Evolutionary conservation across 1,139 yeast species (phyloP).

Genomic region (Trichomonascaceae sp.): DNA sequence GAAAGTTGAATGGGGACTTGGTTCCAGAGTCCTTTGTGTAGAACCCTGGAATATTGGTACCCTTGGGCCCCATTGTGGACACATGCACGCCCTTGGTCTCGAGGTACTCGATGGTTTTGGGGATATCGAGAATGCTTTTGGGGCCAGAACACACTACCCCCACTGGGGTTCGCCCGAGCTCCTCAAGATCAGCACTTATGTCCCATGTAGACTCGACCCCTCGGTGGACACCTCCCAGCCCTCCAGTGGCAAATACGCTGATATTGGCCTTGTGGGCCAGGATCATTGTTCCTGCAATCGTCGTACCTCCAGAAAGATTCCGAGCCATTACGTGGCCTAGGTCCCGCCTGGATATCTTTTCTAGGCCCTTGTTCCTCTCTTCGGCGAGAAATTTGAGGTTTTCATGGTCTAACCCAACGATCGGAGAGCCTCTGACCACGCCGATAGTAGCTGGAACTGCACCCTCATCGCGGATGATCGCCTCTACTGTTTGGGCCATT

Average conservation of each 20-base stretch:
- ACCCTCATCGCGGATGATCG: slow-evolving; percentile 44
- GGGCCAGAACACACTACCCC: slow-evolving; percentile 91
- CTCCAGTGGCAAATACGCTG: slow-evolving; percentile 84
- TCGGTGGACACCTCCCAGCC: slow-evolving; percentile 84
- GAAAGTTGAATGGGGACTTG: slow-evolving; percentile 52
- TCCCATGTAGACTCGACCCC: slow-evolving; percentile 69
- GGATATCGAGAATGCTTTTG: slow-evolving; percentile 70
- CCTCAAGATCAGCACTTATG: slow-evolving; percentile 78
- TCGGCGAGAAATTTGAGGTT: slow-evolving; percentile 36
- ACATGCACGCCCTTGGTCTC: slow-evolving; percentile 74
- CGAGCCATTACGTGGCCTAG: slow-evolving; percentile 61
- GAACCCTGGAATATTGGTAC: slow-evolving; percentile 69
- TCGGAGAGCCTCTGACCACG: slow-evolving; percentile 56
- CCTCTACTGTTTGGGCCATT: slow-evolving; percentile 63
- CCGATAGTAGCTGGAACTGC: slow-evolving; percentile 84
- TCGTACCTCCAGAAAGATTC: slow-evolving; percentile 66
- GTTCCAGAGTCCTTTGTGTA: slow-evolving; percentile 69
- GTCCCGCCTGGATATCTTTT: slow-evolving; percentile 72
- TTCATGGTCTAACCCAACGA: slow-evolving; percentile 42
- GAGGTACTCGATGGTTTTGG: slow-evolving; percentile 68
- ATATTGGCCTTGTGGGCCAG: slow-evolving; percentile 65
- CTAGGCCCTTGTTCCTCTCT: slow-evolving; percentile 17
- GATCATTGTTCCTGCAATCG: slow-evolving; percentile 84
- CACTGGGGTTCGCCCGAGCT: slow-evolving; percentile 68
- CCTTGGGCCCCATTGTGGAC: slow-evolving; percentile 33